Evolutionary conservation across 805 yeast genomes (phyloP).

Genomic region (Kuraishia cidri): DNA sequence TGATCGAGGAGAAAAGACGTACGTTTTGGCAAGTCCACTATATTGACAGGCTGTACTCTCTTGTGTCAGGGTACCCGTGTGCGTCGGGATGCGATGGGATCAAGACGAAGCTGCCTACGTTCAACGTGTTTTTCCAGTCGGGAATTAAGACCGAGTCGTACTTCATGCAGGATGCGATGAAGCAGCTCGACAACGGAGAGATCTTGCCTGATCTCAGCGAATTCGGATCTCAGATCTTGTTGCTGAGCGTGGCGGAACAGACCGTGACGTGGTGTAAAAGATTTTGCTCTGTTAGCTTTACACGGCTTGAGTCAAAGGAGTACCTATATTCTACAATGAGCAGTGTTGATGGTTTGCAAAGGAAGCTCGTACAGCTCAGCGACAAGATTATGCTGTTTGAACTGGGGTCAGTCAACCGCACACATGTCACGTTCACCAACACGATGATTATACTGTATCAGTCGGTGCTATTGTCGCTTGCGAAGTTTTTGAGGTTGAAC

Average conservation of each 20-base stretch:
- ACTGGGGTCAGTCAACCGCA: not conserved
- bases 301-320: not conserved
- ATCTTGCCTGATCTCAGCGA: not conserved
- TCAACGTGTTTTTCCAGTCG: not conserved
- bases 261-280: not conserved
- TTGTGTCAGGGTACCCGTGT: not conserved
- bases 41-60: not conserved
- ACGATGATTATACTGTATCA: not conserved
- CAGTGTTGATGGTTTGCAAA: not conserved
- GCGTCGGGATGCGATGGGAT: not conserved
- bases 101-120: not conserved
- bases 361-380: not conserved
- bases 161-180: constrained; percentile 1
- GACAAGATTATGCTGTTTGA: not conserved
- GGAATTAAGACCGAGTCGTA: not conserved
- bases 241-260: not conserved
- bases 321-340: not conserved
- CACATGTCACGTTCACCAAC: not conserved
- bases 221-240: not conserved
- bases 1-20: not conserved
- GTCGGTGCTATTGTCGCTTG: not conserved
- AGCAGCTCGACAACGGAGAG: not conserved
- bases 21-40: not conserved
- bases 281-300: not conserved
- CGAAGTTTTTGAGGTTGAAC: too few species aligned